Conservation (phyloP, 805 yeast genomes). For the Kurtzmaniella cleridarum region DNA sequence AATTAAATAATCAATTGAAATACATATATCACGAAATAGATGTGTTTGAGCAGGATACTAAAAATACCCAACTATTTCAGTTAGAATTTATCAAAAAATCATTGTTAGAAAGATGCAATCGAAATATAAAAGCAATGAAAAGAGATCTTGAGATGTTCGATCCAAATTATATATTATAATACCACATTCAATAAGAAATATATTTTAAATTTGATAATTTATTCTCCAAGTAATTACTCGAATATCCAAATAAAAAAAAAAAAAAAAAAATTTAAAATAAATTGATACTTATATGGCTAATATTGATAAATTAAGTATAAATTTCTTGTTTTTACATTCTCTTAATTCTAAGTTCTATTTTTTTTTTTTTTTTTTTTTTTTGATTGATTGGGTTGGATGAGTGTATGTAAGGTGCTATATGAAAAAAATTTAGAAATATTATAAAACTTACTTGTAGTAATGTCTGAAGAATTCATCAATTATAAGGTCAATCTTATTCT, state of each 20-base stretch:
- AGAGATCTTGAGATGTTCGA: conserved; percentile 12
- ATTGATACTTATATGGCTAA: no score
- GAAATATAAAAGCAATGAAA: conserved; percentile 6
- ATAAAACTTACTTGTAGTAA: conserved; percentile 6
- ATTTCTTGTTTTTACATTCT: not conserved
- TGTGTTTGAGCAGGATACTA: conserved; percentile 2
- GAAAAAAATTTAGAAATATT: not conserved
- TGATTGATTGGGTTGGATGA: not conserved
- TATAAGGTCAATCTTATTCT: conserved; percentile 34
- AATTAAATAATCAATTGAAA: conserved; percentile 18
- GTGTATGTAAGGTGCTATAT: not conserved
- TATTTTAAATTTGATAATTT: no score
- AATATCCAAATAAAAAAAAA: no score
- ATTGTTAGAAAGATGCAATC: conserved; percentile 6
- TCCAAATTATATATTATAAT: conserved; percentile 10
- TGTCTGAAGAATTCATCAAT: conserved; percentile 35
- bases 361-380: not conserved
- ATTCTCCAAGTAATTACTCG: no score
- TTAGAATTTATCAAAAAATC: conserved; percentile 1
- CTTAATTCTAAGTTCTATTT: not conserved
- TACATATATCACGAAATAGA: conserved; percentile 17
- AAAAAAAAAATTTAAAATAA: no score
- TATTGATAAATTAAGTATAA: no score
- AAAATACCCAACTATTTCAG: not conserved
- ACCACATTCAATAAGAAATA: no score